A percentile compares a stretch with the other conserved stretches of the same genome.
Conservation (phyloP, 371 early-diverging fungal species). For the Saksenaea oblongispora region DNA sequence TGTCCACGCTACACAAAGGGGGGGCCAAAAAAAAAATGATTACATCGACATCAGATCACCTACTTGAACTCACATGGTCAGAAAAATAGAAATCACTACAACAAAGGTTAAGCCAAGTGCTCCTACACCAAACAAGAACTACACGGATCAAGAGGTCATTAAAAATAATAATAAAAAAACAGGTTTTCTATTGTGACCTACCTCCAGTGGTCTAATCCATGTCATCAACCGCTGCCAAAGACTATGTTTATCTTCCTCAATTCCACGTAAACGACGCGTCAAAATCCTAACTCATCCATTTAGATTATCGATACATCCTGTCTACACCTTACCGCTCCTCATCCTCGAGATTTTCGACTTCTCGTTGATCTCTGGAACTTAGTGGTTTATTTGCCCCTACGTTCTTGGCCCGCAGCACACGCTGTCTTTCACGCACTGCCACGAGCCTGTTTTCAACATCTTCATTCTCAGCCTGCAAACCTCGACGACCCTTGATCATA, state of each 20-base stretch:
- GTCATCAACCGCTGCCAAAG: constrained; percentile 26
- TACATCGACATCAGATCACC: too few species aligned
- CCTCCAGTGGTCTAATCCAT: constrained; percentile 46
- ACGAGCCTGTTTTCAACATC: constrained; percentile 40
- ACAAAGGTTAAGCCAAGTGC: constrained; percentile 34
- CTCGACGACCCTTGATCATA: constrained; percentile 46
- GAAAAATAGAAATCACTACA: constrained; percentile 49
- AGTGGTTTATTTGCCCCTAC: constrained; percentile 25
- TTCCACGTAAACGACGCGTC: constrained; percentile 26
- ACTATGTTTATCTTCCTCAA: constrained; percentile 34
- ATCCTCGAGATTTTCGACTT: constrained; percentile 48
- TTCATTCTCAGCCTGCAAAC: constrained; percentile 38
- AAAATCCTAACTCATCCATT: too few species aligned
- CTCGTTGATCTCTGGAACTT: constrained; percentile 42
- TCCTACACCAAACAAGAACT: constrained; percentile 40
- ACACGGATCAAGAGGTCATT: neutral
- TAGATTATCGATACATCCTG: too few species aligned
- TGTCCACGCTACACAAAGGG: constrained; percentile 40
- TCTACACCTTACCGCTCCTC: constrained; percentile 54
- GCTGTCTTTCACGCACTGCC: constrained; percentile 42
- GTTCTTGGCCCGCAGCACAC: constrained; percentile 41
- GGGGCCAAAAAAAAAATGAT: constrained; percentile 3
- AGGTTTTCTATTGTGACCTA: constrained; percentile 15
- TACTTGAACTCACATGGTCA: constrained; percentile 48
- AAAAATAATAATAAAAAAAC: constrained; percentile 8